Conservation (phyloP, 1,284 basidiomycete species). For the Melanopsichium pennsylvanicum region DNA sequence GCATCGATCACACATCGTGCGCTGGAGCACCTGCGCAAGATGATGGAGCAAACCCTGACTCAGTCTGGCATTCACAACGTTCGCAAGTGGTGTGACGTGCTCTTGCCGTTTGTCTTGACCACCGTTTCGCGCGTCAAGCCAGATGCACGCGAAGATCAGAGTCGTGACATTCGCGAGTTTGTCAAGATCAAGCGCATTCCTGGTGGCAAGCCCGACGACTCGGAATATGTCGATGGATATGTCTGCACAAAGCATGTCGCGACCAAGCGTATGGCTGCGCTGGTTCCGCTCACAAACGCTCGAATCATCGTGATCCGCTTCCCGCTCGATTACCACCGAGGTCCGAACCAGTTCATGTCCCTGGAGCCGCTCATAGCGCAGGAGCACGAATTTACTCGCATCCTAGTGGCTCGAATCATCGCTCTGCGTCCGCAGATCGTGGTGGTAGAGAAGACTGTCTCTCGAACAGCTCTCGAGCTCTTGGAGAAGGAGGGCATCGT, state of each 20-base stretch:
- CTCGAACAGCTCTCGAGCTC: conserved; percentile 88
- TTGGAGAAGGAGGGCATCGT: conserved; percentile 85
- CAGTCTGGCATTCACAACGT: conserved; percentile 42
- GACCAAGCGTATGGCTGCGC: conserved; percentile 77
- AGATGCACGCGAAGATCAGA: conserved; percentile 73
- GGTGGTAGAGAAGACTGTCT: conserved; percentile 89
- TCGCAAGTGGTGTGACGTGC: conserved; percentile 55
- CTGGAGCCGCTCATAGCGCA: conserved; percentile 91
- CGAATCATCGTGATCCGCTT: conserved; percentile 96
- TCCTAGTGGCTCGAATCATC: conserved; percentile 86
- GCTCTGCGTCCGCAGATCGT: conserved; percentile 91
- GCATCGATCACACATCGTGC: conserved; percentile 42
- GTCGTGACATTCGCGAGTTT: conserved; percentile 89
- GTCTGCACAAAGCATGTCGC: conserved; percentile 98
- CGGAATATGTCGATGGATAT: conserved; percentile 94
- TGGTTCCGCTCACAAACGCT: conserved; percentile 74
- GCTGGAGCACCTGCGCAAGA: conserved; percentile 50
- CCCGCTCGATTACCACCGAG: conserved; percentile 89
- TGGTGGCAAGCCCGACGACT: conserved; percentile 87
- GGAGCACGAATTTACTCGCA: conserved; percentile 91
- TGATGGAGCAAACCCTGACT: conserved; percentile 58
- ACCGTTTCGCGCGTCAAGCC: conserved; percentile 60
- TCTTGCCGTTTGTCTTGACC: conserved; percentile 55
- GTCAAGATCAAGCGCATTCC: conserved; percentile 99
- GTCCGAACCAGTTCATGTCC: conserved; percentile 89